Evolutionary conservation across 1,139 yeast genomes (phyloP), one percentile per base, ranked within the genome.

Genomic region (Blastobotrys proliferans): DNA sequence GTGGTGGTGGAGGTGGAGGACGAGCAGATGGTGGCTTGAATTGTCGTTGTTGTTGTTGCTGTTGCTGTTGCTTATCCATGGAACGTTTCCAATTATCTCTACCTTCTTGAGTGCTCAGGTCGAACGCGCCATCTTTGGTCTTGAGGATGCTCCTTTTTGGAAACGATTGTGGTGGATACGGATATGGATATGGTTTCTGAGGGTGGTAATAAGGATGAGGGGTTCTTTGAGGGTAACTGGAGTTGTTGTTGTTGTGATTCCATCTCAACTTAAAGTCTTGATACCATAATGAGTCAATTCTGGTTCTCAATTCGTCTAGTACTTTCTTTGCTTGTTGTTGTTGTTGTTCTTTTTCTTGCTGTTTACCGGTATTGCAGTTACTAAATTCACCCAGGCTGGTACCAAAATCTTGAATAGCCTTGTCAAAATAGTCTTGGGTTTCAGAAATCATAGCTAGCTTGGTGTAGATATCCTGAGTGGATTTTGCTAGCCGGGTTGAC

Each of bases 91-190:
- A 57, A 19, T 47, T 44, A 30, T 54, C 53, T 0, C 57, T 49
- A 17, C 61, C 61, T 27, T 53, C 57, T 26, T 44, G 51, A 4
- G 62, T 57, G 29, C 56, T 48, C 36, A 58, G 44, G 39, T 58
- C 56, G 43, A 55, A 58, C 24, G 50, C 52, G 2, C 61, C 61
- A 38, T 52, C 48, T 24, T 68, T 69, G 18, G 62, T 57, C 44
- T 58, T 59, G 45, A 70, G 64, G 20, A 66, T 45, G 50, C 67
- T 64, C 50, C 79, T 47, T n/a, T n/a, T n/a, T n/a, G n/a, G n/a
- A n/a, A n/a, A n/a, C n/a, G n/a, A n/a, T n/a, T n/a, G n/a, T n/a
- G n/a, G n/a, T n/a, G n/a, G n/a, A n/a, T n/a, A n/a, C n/a, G n/a
- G n/a, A n/a, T n/a, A n/a, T n/a, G n/a, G n/a, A n/a, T n/a, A n/a